These are phyloP conservation scores for Croton setiger DNA, from an alignment of 441 rosid genomes.

Conservation along the genomic window DNA sequence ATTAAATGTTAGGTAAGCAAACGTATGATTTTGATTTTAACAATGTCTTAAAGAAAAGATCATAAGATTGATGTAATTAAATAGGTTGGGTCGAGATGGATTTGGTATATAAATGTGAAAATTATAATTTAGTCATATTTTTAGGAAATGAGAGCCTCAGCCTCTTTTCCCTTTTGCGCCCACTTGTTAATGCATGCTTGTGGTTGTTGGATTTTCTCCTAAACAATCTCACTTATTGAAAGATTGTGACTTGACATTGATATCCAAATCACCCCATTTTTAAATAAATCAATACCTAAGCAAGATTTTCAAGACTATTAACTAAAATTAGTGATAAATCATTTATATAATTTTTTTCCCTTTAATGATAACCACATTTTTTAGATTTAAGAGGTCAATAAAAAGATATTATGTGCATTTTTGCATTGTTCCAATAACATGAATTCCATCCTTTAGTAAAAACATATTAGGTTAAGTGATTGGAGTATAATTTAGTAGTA, in stretches of 20 bases:
- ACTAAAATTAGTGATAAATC: too few species aligned
- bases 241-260: neutral
- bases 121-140: too few species aligned
- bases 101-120: slow-evolving; percentile 3
- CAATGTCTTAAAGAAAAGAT: neutral
- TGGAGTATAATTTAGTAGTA: neutral
- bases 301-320: too few species aligned
- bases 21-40: too few species aligned
- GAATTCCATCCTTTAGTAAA: too few species aligned
- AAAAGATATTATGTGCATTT: too few species aligned
- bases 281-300: neutral
- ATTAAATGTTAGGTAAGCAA: slow-evolving; percentile 4
- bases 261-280: neutral
- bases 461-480: too few species aligned
- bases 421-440: too few species aligned
- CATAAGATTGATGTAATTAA: neutral
- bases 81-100: slow-evolving; percentile 27
- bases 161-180: neutral
- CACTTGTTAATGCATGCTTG: neutral
- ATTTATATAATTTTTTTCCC: too few species aligned
- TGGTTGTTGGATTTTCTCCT: slow-evolving; percentile 4
- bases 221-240: neutral
- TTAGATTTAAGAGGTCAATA: too few species aligned
- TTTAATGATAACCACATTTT: too few species aligned
- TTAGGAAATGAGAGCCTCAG: slow-evolving; percentile 1